Conservation (phyloP, 139 green algal species). For the Mesotaenium endlicherianum region DNA sequence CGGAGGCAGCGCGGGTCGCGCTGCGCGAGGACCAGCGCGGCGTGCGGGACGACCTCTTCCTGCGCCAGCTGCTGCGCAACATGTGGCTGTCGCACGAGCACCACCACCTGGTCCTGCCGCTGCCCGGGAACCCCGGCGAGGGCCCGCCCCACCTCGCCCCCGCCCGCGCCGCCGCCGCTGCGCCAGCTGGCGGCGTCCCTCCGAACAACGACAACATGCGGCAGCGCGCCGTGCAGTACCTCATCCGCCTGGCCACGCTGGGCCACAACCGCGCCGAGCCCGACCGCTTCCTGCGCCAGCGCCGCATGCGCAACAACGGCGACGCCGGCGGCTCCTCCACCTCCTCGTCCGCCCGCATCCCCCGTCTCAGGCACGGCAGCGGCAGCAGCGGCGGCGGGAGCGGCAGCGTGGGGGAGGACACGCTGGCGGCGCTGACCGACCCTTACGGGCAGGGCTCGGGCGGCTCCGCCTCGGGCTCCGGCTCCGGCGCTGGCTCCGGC, state of each 20-base stretch:
- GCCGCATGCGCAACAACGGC: too few relatives aligned
- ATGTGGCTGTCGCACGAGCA: slow-evolving; percentile 6
- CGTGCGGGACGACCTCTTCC: neutral
- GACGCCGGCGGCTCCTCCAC: too few relatives aligned
- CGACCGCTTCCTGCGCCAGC: neutral
- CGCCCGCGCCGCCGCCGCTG: neutral
- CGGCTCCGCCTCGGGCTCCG: neutral
- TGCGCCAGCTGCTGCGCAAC: slow-evolving; percentile 11
- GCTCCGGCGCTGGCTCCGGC: neutral
- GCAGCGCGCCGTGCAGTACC: slow-evolving; percentile 1
- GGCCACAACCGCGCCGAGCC: neutral
- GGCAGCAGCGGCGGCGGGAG: neutral
- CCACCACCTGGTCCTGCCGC: neutral
- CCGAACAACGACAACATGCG: neutral
- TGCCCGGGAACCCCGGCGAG: neutral
- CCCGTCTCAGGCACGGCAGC: too few relatives aligned
- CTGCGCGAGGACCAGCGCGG: too few relatives aligned
- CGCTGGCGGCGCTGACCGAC: neutral
- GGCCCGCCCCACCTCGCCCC: neutral
- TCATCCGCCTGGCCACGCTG: neutral
- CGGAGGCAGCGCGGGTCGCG: too few relatives aligned
- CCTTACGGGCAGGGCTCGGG: neutral
- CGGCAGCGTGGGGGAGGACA: neutral
- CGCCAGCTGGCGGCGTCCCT: neutral
- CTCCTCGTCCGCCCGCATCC: too few relatives aligned